Evolutionary conservation across 2,329 filamentous ascomycete species (phyloP).

Genomic region (Colletotrichum tofieldiae): DNA sequence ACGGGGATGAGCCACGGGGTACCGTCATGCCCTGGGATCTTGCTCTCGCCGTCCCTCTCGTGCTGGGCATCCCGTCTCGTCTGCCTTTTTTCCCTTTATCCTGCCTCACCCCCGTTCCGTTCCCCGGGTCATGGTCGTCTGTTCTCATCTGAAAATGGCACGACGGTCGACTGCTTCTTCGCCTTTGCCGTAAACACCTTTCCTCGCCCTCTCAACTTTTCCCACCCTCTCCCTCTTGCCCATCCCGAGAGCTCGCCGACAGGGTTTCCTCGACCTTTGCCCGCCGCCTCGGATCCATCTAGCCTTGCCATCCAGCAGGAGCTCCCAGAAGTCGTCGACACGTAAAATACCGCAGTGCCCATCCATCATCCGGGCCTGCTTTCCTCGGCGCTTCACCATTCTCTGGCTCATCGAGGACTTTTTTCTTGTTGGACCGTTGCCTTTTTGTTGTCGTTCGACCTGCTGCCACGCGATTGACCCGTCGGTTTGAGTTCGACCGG

Average conservation of each 20-base stretch:
- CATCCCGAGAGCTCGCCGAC: conserved; percentile 25
- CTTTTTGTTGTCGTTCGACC: not conserved
- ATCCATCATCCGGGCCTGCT: not conserved
- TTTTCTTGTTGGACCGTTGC: not conserved
- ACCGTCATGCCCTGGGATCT: conserved; percentile 9
- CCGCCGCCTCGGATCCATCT: conserved; percentile 5
- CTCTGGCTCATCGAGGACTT: not conserved
- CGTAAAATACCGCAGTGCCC: conserved; percentile 25
- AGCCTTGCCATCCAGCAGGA: conserved; percentile 5
- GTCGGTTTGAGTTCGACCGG: not conserved
- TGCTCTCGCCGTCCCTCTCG: conserved; percentile 14
- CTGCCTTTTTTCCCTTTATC: conserved; percentile 5
- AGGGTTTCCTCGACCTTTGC: conserved; percentile 32
- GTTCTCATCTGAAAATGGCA: conserved; percentile 39
- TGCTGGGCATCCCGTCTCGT: not conserved
- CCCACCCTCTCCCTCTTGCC: not conserved
- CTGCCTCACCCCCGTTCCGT: conserved; percentile 16
- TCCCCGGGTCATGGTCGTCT: conserved; percentile 26
- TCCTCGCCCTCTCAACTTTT: conserved; percentile 1
- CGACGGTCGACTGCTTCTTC: conserved; percentile 26
- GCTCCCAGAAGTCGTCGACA: conserved; percentile 2
- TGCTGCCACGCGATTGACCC: not conserved
- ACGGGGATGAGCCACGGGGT: conserved; percentile 14
- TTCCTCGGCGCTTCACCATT: not conserved
- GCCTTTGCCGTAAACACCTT: not conserved